phyloP scores from a whole-genome alignment of 202 grass and related monocot species.

The Schoenoplectus tabernaemontani region DNA sequence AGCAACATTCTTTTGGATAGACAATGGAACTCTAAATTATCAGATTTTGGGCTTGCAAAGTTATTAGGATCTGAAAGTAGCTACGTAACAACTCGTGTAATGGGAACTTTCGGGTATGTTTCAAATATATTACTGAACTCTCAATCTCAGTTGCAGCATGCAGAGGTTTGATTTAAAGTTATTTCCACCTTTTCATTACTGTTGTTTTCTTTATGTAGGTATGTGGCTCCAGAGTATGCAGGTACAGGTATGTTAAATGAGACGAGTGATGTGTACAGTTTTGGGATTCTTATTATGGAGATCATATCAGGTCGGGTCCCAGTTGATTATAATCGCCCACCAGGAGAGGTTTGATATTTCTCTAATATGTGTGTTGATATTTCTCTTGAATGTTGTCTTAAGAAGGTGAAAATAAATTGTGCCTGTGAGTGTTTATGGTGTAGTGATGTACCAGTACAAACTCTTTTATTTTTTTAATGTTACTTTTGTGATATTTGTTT shows the following conservation, averaged over 20 bases:
- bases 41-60: constrained; percentile 91
- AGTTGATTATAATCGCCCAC: constrained; percentile 83
- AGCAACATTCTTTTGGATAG: constrained; percentile 92
- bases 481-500: not conserved
- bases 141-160: not conserved
- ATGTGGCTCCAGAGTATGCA: constrained; percentile 88
- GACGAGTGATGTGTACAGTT: constrained; percentile 88
- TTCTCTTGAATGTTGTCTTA: not conserved
- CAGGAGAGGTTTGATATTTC: constrained; percentile 87
- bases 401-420: not conserved
- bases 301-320: constrained; percentile 83
- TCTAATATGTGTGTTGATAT: not conserved
- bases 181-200: not conserved
- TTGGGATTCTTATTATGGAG: constrained; percentile 96
- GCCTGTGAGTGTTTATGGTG: not conserved
- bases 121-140: not conserved
- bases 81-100: constrained; percentile 82
- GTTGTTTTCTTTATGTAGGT: constrained; percentile 35
- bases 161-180: constrained; percentile 2
- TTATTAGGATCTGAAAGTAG: constrained; percentile 85
- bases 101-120: constrained; percentile 88
- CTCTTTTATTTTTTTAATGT: not conserved
- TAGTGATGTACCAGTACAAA: not conserved
- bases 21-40: constrained; percentile 86
- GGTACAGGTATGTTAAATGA: constrained; percentile 95